Evolutionary conservation across 2,329 filamentous ascomycete genomes (phyloP).

Genomic region (Fusarium pseudocircinatum): DNA sequence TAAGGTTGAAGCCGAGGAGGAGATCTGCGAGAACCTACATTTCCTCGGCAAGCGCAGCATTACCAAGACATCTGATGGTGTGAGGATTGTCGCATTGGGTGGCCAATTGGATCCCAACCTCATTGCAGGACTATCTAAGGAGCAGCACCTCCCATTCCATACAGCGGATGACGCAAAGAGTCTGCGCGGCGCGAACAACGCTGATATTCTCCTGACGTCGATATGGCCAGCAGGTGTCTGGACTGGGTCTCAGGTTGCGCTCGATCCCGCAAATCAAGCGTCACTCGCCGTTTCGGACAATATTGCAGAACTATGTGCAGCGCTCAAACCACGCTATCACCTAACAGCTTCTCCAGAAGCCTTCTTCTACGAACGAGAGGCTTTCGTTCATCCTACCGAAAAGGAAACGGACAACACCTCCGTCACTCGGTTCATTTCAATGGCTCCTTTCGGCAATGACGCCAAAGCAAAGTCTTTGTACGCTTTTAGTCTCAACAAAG

Average conservation of each 20-base stretch:
- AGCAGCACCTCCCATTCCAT: constrained; percentile 81
- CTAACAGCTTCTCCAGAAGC: constrained; percentile 73
- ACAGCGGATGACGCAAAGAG: constrained; percentile 79
- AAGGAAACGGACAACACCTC: constrained; percentile 60
- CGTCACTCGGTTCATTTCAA: constrained; percentile 89
- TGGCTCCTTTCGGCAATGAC: constrained; percentile 80
- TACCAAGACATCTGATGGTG: constrained; percentile 88
- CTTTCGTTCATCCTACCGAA: constrained; percentile 77
- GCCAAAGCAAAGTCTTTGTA: constrained; percentile 84
- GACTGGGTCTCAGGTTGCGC: constrained; percentile 70
- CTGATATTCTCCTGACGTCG: constrained; percentile 88
- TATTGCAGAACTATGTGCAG: constrained; percentile 79
- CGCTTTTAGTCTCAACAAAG: constrained; percentile 76
- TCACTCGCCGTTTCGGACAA: constrained; percentile 68
- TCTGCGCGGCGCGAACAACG: constrained; percentile 77
- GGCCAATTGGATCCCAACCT: constrained; percentile 73
- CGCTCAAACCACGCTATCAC: constrained; percentile 91
- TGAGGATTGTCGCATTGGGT: constrained; percentile 87
- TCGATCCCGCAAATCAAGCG: constrained; percentile 63
- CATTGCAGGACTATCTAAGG: constrained; percentile 70
- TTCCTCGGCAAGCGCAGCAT: constrained; percentile 88
- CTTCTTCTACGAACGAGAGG: constrained; percentile 89
- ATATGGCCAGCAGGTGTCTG: constrained; percentile 84
- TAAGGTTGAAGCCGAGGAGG: constrained; percentile 77
- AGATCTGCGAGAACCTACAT: constrained; percentile 89